Conservation (phyloP, 2,329 filamentous ascomycete genomes). For the Trichocomaceae sp. region DNA sequence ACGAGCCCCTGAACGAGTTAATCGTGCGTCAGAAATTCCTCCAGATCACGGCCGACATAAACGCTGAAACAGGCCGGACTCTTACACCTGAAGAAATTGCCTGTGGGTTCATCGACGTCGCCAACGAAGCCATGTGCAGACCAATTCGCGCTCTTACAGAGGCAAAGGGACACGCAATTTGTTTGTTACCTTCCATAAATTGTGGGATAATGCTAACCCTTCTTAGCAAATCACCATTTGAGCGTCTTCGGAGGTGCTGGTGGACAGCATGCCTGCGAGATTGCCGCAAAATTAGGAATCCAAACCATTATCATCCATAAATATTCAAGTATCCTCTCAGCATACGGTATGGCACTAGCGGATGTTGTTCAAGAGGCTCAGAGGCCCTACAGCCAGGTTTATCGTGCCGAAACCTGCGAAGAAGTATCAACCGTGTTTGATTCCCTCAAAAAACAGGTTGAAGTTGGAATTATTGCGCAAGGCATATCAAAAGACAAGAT, state of each 20-base stretch:
- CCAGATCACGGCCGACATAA: conserved; percentile 69
- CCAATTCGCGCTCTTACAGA: neutral
- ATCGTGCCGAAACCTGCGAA: neutral
- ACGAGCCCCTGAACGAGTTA: conserved; percentile 70
- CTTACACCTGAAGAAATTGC: conserved; percentile 79
- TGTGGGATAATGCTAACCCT: neutral
- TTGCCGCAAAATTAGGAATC: neutral
- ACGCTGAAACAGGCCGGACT: conserved; percentile 55
- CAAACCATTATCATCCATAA: neutral
- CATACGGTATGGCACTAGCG: neutral
- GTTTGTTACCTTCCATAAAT: neutral
- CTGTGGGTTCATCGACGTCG: neutral
- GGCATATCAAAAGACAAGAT: neutral
- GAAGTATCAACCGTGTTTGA: neutral
- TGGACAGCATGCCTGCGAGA: neutral
- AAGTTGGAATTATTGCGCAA: neutral
- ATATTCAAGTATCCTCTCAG: neutral
- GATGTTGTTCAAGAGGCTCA: neutral
- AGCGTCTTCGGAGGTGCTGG: neutral
- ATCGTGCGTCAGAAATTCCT: conserved; percentile 69
- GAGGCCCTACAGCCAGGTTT: neutral
- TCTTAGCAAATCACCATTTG: neutral
- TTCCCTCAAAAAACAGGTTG: neutral
- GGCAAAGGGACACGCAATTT: neutral
- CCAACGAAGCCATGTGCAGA: neutral